Evolutionary conservation across 2,329 filamentous ascomycete genomes (phyloP), one percentile per base, ranked within the genome.

Genomic region (Boeremia lycopersici): DNA sequence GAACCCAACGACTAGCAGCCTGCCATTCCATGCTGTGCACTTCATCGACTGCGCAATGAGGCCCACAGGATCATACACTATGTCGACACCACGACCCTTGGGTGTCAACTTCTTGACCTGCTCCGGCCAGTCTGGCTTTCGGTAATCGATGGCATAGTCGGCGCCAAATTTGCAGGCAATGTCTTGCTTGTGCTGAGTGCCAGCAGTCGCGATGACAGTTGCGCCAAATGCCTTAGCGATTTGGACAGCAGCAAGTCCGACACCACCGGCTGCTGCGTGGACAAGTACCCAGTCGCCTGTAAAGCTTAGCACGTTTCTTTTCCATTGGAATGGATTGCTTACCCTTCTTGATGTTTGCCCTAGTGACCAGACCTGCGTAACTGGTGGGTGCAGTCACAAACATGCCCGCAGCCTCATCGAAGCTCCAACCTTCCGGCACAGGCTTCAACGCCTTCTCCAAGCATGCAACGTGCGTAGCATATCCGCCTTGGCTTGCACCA

Each of bases 11-110:
- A 98, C 86, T 38, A 97, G 78, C 50, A 98, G 82, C 11, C 93
- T 84, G 1, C 90, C 93, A 74, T 96, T 96, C 93, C 92, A 98
- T 3, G 91, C 89, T 3, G 89, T 90, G 78, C 93, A 97, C 77
- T 96, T 96, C 64, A 93, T 90, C 64, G 88, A 91, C 71, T 86
- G 84, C 62, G 96, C 91, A 44, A 97, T 90, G 72, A 97, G 78
- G 1, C 93, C 93, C 1, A 98, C 93, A 11, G 93, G 92, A 74
- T 98, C 93, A 78, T 91, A 98, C 19, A 98, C 93, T 46, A 98
- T 91, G 75, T 98, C 93, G 15, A 96, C 93, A 10, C 92, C 86
- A 38, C 81, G 78, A 1, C 84, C 84, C 59, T 86, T 85, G 0
- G 90, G 90, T 4, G 89, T 93, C 54, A 98, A 76, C 63, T 85